A percentile compares a stretch with the other conserved stretches of the same genome.
phyloP scores from a whole-genome alignment of 1,284 basidiomycete genomes.

The Takashimella koratensis region DNA sequence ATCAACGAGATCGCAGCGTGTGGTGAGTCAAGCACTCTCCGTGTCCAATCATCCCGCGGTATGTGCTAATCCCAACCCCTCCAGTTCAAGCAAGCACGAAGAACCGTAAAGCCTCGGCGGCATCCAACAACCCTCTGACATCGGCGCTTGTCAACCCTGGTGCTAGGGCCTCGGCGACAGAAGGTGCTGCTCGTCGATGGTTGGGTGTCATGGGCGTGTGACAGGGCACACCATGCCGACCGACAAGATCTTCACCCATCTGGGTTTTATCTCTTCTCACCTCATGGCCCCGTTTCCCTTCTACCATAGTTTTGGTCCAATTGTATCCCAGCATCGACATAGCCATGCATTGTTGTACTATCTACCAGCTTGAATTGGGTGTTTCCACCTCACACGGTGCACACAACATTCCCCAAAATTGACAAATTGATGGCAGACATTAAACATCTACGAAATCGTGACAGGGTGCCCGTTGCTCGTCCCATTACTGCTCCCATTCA shows the following conservation, averaged over 20 bases:
- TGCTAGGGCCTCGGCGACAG: constrained; percentile 13
- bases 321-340: too few species aligned
- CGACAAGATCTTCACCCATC: constrained; percentile 78
- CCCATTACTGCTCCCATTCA: constrained; percentile 1
- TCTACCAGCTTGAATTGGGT: too few species aligned
- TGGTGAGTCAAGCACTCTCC: constrained; percentile 53
- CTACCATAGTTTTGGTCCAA: too few species aligned
- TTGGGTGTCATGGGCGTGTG: constrained; percentile 44
- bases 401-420: too few species aligned
- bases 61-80: constrained; percentile 8
- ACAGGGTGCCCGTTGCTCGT: neutral
- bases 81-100: constrained; percentile 33
- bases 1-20: constrained; percentile 80
- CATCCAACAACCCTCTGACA: constrained; percentile 42
- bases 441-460: too few species aligned
- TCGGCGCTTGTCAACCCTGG: constrained; percentile 31
- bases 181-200: constrained; percentile 37
- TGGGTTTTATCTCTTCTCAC: too few species aligned
- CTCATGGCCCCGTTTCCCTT: too few species aligned
- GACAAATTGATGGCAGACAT: too few species aligned
- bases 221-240: constrained; percentile 74
- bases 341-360: too few species aligned
- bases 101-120: constrained; percentile 43
- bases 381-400: too few species aligned
- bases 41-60: neutral